These are phyloP conservation scores for Avena atlantica DNA, from an alignment of 176 grass and related monocot genomes.

Conservation along the genomic window DNA sequence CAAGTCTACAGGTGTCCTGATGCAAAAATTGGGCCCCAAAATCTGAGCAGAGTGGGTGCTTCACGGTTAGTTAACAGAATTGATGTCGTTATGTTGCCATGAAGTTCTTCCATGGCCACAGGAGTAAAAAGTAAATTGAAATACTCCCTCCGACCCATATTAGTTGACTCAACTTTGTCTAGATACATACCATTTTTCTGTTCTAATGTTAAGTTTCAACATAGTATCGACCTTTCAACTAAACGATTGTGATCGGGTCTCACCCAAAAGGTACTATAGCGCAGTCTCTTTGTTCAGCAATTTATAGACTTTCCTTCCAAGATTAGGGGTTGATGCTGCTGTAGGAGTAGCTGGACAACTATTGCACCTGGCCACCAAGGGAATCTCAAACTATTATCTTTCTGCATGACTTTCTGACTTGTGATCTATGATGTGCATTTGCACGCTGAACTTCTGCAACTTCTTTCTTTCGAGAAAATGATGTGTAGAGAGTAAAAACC, in stretches of 20 bases:
- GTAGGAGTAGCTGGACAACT: conserved; percentile 28
- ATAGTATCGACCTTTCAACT: not conserved
- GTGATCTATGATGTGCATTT: conserved; percentile 9
- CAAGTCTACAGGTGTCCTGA: not conserved
- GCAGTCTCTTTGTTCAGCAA: not conserved
- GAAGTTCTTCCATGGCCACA: not conserved
- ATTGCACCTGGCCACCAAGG: conserved; percentile 3
- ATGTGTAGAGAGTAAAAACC: conserved; percentile 36
- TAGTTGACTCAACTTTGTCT: too few species aligned
- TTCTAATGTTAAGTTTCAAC: not conserved
- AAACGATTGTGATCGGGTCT: not conserved
- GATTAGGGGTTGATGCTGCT: conserved; percentile 9
- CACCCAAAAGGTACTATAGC: not conserved
- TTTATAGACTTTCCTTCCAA: conserved; percentile 2
- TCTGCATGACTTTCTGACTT: conserved; percentile 23
- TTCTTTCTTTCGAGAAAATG: conserved; percentile 36
- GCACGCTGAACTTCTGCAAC: conserved; percentile 13
- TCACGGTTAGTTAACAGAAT: conserved; percentile 24
- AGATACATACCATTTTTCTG: not conserved
- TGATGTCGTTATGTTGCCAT: not conserved
- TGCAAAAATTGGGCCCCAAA: not conserved
- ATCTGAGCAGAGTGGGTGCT: conserved; percentile 2
- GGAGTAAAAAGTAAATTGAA: not conserved
- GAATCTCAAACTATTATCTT: conserved; percentile 21
- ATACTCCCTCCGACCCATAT: not conserved